Percentiles rank a stretch among this genome's conserved stretches.
Evolutionary conservation across 2,329 filamentous ascomycete genomes (phyloP).

Genomic region (Penicillium sp.): DNA sequence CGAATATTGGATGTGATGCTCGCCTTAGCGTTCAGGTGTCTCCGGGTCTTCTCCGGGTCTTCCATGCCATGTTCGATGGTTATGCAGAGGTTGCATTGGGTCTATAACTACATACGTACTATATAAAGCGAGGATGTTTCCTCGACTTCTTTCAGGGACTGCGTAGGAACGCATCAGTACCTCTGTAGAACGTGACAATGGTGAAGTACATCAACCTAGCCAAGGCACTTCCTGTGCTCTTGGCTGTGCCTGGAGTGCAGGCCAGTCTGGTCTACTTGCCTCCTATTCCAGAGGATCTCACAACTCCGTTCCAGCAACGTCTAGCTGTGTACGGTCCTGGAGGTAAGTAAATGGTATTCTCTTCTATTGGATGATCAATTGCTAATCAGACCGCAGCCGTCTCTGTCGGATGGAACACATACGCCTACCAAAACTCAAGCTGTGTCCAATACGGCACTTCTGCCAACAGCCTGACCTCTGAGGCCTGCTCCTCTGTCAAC

Average conservation of each 20-base stretch:
- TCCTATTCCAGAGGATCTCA: slow-evolving; percentile 45
- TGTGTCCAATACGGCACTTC: slow-evolving; percentile 54
- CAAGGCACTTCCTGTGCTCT: neutral
- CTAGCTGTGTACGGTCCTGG: slow-evolving; percentile 49
- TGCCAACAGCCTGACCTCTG: slow-evolving; percentile 31
- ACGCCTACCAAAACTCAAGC: slow-evolving; percentile 40
- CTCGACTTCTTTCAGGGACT: no score
- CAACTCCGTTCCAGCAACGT: slow-evolving; percentile 54
- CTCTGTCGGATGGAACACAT: slow-evolving; percentile 51
- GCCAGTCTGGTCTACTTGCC: slow-evolving; percentile 39
- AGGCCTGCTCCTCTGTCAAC: slow-evolving; percentile 41
- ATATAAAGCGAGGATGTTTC: no score
- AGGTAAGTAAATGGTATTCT: slow-evolving; percentile 30
- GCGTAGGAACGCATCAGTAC: no score
- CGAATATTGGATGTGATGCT: no score
- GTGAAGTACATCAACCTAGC: neutral
- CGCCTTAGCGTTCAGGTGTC: no score
- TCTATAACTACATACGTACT: no score
- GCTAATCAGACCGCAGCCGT: neutral
- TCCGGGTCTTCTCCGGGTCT: no score
- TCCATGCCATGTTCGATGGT: no score
- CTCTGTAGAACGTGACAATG: no score
- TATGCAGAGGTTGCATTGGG: no score
- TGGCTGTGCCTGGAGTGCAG: slow-evolving; percentile 16
- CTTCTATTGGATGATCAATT: neutral